Base-by-base conservation (phyloP, 495 filamentous ascomycete species). In the Xylaria curta region DNA sequence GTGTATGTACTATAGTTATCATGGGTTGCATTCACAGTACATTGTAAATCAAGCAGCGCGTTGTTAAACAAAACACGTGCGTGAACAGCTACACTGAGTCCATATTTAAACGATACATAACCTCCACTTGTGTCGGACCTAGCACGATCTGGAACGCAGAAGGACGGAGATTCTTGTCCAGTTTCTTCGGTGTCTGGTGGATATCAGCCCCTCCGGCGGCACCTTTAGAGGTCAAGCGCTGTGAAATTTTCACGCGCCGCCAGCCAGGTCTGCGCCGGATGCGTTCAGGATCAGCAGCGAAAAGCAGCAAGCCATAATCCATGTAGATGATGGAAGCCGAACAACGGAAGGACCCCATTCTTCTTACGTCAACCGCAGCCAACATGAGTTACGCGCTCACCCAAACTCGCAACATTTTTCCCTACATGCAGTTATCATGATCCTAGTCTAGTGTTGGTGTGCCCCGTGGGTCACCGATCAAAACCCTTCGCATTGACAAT, bases 321-420 rank as follows among this genome's bases (percentile, higher is more conserved):
- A 47, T 28, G 64, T 13, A 17, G 13, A 56, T 56, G 49, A 24
- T 67, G 49, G n/a, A 26, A 44, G 49, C 47, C 65, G 65, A 56
- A 28, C 8, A 67, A 28, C 65, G 65, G 65, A 54, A 56, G 19
- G 4, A 31, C 65, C 17, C 65, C 36, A 49, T 54, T 67, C 49
- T 56, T 54, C 9, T 67, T 67, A 67, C 65, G 65, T 67, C 49
- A 67, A 67, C 3, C 26, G 42, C 60, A n/a, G 60, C 38, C 31
- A 21, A 6, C 58, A 60, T 63, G n/a, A 15, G 38, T 26, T 44
- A 28, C 60, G 60, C 21, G 60, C 44, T 46, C 62, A 33, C 42
- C 62, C 3, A 31, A 65, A 33, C 38, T 65, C 62, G 24, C 49
- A 28, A 15, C 62, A 17, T 40, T 38, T 31, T 19, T 21, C 44